These are phyloP conservation scores for Sporothrix curviconia DNA, from an alignment of 2,329 filamentous ascomycete genomes.

Conservation along the genomic window DNA sequence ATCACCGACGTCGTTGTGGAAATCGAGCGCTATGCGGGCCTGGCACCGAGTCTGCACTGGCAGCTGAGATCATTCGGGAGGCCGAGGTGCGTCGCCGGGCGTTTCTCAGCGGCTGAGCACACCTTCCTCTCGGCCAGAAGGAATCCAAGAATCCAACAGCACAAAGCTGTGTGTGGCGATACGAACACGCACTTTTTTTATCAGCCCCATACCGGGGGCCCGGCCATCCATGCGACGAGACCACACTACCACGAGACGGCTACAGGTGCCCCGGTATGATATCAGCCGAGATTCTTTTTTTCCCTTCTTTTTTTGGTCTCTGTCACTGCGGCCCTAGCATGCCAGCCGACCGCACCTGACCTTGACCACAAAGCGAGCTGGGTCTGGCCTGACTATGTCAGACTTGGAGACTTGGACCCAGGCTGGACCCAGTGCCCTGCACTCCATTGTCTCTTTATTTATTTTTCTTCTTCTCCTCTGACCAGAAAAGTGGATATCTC, in stretches of 20 bases:
- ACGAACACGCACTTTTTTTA: no score
- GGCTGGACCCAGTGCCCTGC: no score
- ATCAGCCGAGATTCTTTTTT: no score
- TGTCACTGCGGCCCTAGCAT: no score
- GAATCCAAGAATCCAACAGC: neutral
- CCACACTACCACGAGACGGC: neutral
- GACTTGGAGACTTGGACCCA: no score
- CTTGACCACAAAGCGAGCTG: conserved; percentile 1
- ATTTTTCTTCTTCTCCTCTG: neutral
- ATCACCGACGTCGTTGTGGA: conserved; percentile 72
- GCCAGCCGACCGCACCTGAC: no score
- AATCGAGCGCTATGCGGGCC: conserved; percentile 64
- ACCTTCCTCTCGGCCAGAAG: neutral
- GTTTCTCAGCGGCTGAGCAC: conserved; percentile 46
- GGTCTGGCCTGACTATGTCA: no score
- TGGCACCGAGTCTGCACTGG: conserved; percentile 69
- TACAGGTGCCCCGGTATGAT: no score
- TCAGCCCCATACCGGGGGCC: conserved; percentile 1
- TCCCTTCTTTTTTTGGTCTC: no score
- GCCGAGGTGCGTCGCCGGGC: conserved; percentile 65
- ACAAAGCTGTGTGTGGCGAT: no score
- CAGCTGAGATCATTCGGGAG: conserved; percentile 75
- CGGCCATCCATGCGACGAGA: conserved; percentile 1
- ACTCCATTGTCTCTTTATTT: neutral
- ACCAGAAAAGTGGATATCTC: neutral